These are phyloP conservation scores for Coffea humblotiana DNA, from an alignment of 305 asterid species.

Conservation along the genomic window DNA sequence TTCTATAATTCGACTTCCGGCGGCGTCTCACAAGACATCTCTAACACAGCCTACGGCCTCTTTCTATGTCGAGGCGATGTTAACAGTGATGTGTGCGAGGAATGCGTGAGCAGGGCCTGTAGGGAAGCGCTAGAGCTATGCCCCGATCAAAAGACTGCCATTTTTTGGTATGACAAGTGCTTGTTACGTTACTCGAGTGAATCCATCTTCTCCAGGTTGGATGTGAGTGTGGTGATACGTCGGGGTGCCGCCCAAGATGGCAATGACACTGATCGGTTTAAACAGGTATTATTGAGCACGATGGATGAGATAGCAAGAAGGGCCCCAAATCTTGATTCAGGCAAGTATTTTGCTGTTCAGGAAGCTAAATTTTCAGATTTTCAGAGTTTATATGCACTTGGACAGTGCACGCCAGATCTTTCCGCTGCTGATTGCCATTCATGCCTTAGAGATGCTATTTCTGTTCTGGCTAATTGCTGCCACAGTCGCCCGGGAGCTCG, in stretches of 20 bases:
- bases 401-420: slow-evolving; percentile 15
- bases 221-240: not conserved
- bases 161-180: slow-evolving; percentile 12
- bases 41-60: slow-evolving; percentile 15
- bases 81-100: not conserved
- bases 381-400: not conserved
- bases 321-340: slow-evolving; percentile 13
- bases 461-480: not conserved
- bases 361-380: not conserved
- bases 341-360: slow-evolving; percentile 14
- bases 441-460: not conserved
- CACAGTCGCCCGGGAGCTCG: slow-evolving; percentile 15
- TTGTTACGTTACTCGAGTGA: slow-evolving; percentile 19
- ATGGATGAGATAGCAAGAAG: not conserved
- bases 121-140: not conserved
- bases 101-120: slow-evolving; percentile 4
- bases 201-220: slow-evolving; percentile 6
- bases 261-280: not conserved
- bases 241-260: not conserved
- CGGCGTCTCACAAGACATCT: not conserved
- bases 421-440: not conserved
- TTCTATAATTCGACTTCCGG: slow-evolving; percentile 9
- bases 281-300: not conserved
- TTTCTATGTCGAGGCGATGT: slow-evolving; percentile 25
- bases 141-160: not conserved